Evolutionary conservation across 129 eudicot genomes (phyloP).

Genomic region (Glebionis coronaria): DNA sequence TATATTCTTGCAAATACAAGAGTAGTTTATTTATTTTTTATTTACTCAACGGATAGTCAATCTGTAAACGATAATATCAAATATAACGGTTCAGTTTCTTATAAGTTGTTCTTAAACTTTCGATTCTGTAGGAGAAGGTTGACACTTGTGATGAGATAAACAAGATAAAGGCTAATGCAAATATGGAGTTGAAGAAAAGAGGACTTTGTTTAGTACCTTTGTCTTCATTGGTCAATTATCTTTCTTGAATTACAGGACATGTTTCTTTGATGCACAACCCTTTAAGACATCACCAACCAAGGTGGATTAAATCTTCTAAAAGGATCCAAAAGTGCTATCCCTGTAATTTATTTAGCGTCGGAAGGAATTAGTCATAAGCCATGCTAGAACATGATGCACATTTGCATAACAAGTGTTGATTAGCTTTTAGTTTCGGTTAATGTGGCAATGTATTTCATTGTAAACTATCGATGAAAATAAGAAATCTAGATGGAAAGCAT

Average conservation of each 20-base stretch:
- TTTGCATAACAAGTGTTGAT: background rate
- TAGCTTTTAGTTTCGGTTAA: background rate
- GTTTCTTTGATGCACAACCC: constrained; percentile 11
- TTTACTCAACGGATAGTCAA: too few relatives aligned
- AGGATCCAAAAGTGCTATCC: background rate
- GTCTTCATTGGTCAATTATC: constrained; percentile 46
- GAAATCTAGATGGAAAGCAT: constrained; percentile 1
- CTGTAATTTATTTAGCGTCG: background rate
- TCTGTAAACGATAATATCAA: background rate
- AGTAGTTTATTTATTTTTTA: too few relatives aligned
- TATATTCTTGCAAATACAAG: background rate
- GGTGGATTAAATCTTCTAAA: constrained; percentile 17
- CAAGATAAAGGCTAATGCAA: constrained; percentile 22
- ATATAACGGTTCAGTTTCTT: background rate
- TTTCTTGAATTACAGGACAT: constrained; percentile 24
- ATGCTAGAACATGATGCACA: background rate
- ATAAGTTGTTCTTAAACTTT: constrained; percentile 1
- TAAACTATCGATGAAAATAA: background rate
- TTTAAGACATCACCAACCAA: background rate
- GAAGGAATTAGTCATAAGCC: constrained; percentile 9
- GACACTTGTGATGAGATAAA: constrained; percentile 20
- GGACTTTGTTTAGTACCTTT: constrained; percentile 76
- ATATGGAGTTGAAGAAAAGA: constrained; percentile 49
- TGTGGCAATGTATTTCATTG: background rate
- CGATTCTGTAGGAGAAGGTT: constrained; percentile 40